Percentiles rank a stretch among this genome's conserved stretches.
Evolutionary conservation across 768 basidiomycete species (phyloP).

Genomic region (Phylloporus sp.): DNA sequence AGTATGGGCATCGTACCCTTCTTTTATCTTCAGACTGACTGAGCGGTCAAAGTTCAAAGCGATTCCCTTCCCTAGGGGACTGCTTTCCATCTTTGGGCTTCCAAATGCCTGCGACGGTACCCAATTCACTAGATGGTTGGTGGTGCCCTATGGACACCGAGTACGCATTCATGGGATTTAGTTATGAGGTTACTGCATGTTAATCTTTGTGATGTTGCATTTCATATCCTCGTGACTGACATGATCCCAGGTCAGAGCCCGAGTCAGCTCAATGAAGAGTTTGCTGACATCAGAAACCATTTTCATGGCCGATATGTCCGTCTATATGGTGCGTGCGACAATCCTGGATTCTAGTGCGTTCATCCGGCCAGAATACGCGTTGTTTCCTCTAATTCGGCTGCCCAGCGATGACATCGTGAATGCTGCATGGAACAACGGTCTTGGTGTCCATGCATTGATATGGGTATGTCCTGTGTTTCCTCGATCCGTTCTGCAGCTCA

Average conservation of each 20-base stretch:
- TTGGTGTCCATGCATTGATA: slow-evolving; percentile 71
- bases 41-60: not conserved
- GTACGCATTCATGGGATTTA: slow-evolving; percentile 75
- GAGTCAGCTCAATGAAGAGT: slow-evolving; percentile 48
- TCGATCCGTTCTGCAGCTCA: not conserved
- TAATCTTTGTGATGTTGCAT: slow-evolving; percentile 15
- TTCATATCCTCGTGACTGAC: slow-evolving; percentile 1
- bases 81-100: slow-evolving; percentile 46
- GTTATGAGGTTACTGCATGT: slow-evolving; percentile 71
- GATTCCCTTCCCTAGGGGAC: not conserved
- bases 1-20: too few relatives aligned
- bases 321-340: slow-evolving; percentile 41
- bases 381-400: slow-evolving; percentile 15
- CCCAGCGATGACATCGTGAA: slow-evolving; percentile 55
- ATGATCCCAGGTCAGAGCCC: slow-evolving; percentile 51
- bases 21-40: too few relatives aligned
- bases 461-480: slow-evolving; percentile 48
- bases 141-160: slow-evolving; percentile 65
- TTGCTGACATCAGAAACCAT: slow-evolving; percentile 52
- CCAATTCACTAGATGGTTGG: slow-evolving; percentile 46
- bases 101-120: slow-evolving; percentile 49
- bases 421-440: slow-evolving; percentile 63
- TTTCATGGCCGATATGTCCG: slow-evolving; percentile 68
- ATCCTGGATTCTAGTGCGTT: slow-evolving; percentile 36
- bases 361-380: not conserved